A percentile compares a stretch with the other conserved stretches of the same genome.
These are phyloP conservation scores for Isabelozyma heimii DNA, from an alignment of 805 yeast species.

Conservation along the genomic window DNA sequence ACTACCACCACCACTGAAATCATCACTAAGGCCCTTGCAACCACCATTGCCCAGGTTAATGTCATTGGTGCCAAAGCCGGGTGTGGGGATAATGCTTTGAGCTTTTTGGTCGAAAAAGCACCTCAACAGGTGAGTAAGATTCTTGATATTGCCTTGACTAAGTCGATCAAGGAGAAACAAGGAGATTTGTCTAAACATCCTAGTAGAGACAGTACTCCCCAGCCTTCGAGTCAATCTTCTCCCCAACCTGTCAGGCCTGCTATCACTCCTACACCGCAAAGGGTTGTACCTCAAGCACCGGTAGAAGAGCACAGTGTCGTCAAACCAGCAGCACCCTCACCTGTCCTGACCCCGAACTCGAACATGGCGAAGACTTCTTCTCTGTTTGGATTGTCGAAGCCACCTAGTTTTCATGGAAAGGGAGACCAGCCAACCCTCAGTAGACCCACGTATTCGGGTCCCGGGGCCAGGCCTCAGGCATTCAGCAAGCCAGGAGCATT, in stretches of 20 bases:
- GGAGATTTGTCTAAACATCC: constrained; percentile 18
- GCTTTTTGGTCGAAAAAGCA: constrained; percentile 74
- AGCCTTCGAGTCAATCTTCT: constrained; percentile 1
- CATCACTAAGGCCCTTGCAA: constrained; percentile 86
- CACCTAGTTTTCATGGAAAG: constrained; percentile 17
- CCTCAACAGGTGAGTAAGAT: constrained; percentile 79
- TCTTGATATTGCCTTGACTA: constrained; percentile 75
- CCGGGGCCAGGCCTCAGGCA: constrained; percentile 20
- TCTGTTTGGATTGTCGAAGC: constrained; percentile 14
- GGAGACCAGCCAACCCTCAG: constrained; percentile 15
- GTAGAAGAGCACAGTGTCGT: neutral
- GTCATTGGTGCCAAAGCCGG: constrained; percentile 86
- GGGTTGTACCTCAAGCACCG: neutral
- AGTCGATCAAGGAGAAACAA: constrained; percentile 57
- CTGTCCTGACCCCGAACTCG: neutral
- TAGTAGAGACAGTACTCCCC: constrained; percentile 20
- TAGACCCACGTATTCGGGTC: constrained; percentile 21
- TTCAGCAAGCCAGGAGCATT: constrained; percentile 28
- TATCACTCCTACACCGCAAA: neutral
- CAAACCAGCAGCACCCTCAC: neutral
- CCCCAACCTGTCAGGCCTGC: neutral
- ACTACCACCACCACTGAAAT: constrained; percentile 82
- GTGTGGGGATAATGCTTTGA: constrained; percentile 72
- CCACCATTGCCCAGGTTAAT: constrained; percentile 87
- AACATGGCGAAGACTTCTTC: neutral